Conservation (phyloP, 805 yeast genomes). For the Metschnikowia santaceciliae region DNA sequence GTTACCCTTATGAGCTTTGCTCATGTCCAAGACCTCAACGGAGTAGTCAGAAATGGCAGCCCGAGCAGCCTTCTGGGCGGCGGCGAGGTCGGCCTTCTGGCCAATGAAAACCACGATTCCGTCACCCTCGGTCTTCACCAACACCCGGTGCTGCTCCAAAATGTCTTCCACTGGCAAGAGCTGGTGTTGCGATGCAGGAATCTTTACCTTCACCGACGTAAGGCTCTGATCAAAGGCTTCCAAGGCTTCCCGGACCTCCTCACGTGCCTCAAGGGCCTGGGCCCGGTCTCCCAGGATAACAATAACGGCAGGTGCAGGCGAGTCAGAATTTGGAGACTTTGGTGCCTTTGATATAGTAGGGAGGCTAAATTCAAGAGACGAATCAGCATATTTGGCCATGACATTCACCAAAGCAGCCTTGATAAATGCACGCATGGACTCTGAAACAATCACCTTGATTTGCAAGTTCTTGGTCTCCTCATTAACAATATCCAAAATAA, state of each 20-base stretch:
- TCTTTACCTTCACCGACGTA: slow-evolving; percentile 51
- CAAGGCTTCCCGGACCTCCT: slow-evolving; percentile 30
- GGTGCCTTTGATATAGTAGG: slow-evolving; percentile 16
- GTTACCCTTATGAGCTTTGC: slow-evolving; percentile 85
- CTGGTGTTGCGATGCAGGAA: slow-evolving; percentile 68
- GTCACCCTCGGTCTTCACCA: slow-evolving; percentile 51
- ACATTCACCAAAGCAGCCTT: slow-evolving; percentile 25
- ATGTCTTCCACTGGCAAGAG: slow-evolving; percentile 58
- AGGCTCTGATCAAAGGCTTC: slow-evolving; percentile 27
- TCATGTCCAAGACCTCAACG: slow-evolving; percentile 71
- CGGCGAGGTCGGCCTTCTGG: slow-evolving; percentile 47
- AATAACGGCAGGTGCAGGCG: slow-evolving; percentile 25
- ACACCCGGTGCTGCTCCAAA: slow-evolving; percentile 51
- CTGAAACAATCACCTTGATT: slow-evolving; percentile 45
- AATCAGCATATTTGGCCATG: slow-evolving; percentile 19
- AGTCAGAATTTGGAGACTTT: slow-evolving; percentile 30
- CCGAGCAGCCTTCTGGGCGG: slow-evolving; percentile 63
- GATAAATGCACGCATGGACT: slow-evolving; percentile 27
- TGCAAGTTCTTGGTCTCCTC: slow-evolving; percentile 64
- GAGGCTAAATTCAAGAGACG: slow-evolving; percentile 28
- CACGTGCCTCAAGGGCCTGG: slow-evolving; percentile 52
- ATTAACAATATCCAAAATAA: slow-evolving; percentile 67
- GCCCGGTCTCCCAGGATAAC: slow-evolving; percentile 70
- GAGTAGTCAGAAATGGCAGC: slow-evolving; percentile 53
- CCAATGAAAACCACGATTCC: slow-evolving; percentile 58